phyloP scores from a whole-genome alignment of 176 grass and related monocot species.

The Oryza nivara region DNA sequence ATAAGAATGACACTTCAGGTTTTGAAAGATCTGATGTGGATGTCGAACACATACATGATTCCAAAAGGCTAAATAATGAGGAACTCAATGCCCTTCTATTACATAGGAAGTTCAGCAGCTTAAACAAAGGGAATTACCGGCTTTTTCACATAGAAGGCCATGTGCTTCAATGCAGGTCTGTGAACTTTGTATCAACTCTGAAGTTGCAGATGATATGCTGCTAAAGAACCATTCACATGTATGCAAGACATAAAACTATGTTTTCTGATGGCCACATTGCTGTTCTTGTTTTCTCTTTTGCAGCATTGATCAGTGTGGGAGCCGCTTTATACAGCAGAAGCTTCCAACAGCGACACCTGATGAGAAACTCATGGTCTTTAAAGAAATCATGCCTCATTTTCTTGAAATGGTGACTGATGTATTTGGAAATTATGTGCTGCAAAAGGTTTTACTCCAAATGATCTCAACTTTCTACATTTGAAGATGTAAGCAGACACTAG shows the following conservation, averaged over 20 bases:
- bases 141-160: not conserved
- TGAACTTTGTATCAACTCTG: not conserved
- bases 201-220: not conserved
- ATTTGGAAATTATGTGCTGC: conserved; percentile 55
- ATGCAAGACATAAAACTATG: not conserved
- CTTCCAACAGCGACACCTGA: conserved; percentile 36
- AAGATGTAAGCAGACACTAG: not conserved
- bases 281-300: not conserved
- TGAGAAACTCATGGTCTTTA: conserved; percentile 42
- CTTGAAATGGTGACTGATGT: conserved; percentile 33
- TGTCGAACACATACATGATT: not conserved
- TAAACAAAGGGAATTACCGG: not conserved
- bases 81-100: too few relatives aligned
- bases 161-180: not conserved
- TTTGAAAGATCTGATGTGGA: not conserved
- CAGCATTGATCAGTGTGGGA: conserved; percentile 50
- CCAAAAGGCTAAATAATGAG: not conserved
- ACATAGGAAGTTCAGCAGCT: not conserved
- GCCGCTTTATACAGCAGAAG: conserved; percentile 51
- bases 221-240: not conserved
- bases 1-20: not conserved
- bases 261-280: not conserved
- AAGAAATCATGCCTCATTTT: conserved; percentile 33
- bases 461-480: conserved; percentile 16
- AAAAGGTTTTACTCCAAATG: conserved; percentile 39